Evolutionary conservation across 1,284 basidiomycete genomes (phyloP), one percentile per base, ranked within the genome.

Genomic region (Volvariella surrecta): DNA sequence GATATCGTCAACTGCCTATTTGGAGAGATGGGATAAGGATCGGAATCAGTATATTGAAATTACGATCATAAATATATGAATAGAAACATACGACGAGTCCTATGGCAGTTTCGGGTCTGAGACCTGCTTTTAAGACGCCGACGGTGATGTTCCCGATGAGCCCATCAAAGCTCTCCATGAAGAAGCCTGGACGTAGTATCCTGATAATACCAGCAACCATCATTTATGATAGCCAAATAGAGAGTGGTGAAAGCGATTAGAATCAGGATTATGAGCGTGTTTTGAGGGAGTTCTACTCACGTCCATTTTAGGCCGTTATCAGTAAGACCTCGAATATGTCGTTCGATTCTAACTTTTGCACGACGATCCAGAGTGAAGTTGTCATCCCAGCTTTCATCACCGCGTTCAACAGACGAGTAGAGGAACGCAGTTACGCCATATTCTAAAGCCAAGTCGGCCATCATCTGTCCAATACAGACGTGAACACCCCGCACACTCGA

Each of bases 131-230:
- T 3, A 70, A 34, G 0, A 63, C 59, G 16, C 56, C 56, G 6
- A 54, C 54, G 2, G 63, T 60, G 28, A 68, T 54, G 8, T 56
- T 51, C 1, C 67, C 67, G 21, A 68, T 58, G 2, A 53, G 50
- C 1, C 64, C 61, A 10, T 64, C 59, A 37, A 63, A 67, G 44
- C 68, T 68, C 43, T 70, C 69, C 66, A 71, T 67, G 22, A 55
- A 54, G 18, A 54, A 52, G 6, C 48, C 46, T 10, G 54, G 66
- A 4, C 64, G 58, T 6, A 68, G 49, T 32, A 68, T 62, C 4
- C 60, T 31, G 15, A 15, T n/a, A n/a, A 31, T 31, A 9, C 30
- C 9, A 9, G 30, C 9, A 31, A 15, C 9, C 30, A 31, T 31
- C 9, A 31, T 9, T 9, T 9, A 9, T 31, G 9, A 9, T 31